Base-by-base conservation (phyloP, 1,284 basidiomycete species). In the Heterobasidion occidentale region DNA sequence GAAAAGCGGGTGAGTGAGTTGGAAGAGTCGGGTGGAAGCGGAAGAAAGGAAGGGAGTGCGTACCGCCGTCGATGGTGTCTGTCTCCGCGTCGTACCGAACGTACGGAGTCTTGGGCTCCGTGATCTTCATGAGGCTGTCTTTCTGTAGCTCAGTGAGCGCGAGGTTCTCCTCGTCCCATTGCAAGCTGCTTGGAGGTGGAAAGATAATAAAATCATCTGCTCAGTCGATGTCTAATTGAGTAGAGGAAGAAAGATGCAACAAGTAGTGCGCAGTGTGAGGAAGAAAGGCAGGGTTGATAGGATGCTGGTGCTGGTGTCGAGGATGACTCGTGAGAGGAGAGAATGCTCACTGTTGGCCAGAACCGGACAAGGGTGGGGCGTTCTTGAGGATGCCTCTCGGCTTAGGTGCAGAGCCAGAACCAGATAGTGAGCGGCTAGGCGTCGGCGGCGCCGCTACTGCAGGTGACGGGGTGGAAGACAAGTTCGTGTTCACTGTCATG, bases 101-200 rank as follows among this genome's bases (percentile, higher is more conserved):
- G 71, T 89, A 96, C 0, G 93, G 93, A n/a, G 93, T 96, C 81
- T 96, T 96, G 53, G 93, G 93, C 68, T 96, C 93, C 4, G 90
- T 93, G 67, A 96, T 96, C 83, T 94, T 96, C 92, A 95, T 96
- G 67, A 92, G 76, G 63, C 90, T 93, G 66, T 95, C 92, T 71
- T 94, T 94, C 76, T 90, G 84, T 62, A 92, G 86, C 71, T 96
- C 93, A 0, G 92, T 95, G 64, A 91, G 71, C 34, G 91, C 90
- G 51, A 96, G 78, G 67, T 95, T 96, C 68, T 85, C 88, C 68
- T 96, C 93, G 67, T 96, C 93, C 93, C 93, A 96, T 66, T 90
- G 89, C 63, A 95, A 68, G 64, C 81, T 83, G 61, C 57, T 61
- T 9, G 38, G 8, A 42, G 34, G 36, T 27, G 38, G 48, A 33